Base-by-base conservation (phyloP, 2,329 filamentous ascomycete genomes). In the Seiridium cupressi region DNA sequence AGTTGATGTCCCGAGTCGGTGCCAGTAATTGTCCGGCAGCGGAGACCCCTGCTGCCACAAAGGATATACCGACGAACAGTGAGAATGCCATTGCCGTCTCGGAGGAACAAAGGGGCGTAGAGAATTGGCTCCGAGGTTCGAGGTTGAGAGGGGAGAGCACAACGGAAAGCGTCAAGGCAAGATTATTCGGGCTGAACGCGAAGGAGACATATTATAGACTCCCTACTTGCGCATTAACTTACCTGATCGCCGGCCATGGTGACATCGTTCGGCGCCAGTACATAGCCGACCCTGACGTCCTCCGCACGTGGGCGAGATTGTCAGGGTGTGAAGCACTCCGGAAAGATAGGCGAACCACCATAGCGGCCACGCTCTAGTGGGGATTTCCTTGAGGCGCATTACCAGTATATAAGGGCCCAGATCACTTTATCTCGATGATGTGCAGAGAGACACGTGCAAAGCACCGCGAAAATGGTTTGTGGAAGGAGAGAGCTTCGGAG, bases 1-100 rank as follows among this genome's bases (percentile, higher is more conserved):
- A 64, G 47, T 69, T 60, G 57, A 75, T 72, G 62, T 73, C 71
- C 35, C 74, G 67, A n/a, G 55, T 60, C 4, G 72, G 73, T 13
- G 66, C 64, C 11, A 74, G 67, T 32, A 65, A 63, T 53, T 60
- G 66, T 5, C 44, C 57, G 8, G 58, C 58, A 51, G 63, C 65
- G 55, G 55, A 61, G 10, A 63, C 60, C 26, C 51, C 61, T 44
- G 42, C 59, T 8, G 51, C 48, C 31, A 58, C 58, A 35, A 66
- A 42, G n/a, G 58, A 61, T 11, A 60, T 31, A 44, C 53, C 51
- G 26, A 64, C 8, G 7, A 46, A 32, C 11, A 51, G 46, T 44
- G 59, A 64, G 53, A 57, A 48, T 46, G 55, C 51, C 67, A 69
- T 69, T 44, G 54, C 47, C 62, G 67, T 68, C 31, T 56, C 32